phyloP scores from a whole-genome alignment of 495 filamentous ascomycete genomes.

The Clavariopsis aquatica region DNA sequence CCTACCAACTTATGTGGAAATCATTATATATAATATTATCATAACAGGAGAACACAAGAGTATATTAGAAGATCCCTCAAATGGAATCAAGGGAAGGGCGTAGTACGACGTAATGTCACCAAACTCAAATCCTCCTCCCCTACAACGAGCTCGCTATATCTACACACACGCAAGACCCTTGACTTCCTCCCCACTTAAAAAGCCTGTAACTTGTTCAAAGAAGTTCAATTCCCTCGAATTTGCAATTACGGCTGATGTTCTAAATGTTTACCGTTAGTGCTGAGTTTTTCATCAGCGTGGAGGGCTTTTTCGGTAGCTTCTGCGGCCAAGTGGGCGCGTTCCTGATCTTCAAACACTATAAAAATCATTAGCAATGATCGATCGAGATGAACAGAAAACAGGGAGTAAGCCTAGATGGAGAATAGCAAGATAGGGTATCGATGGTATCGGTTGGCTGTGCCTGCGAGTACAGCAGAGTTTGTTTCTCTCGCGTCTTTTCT shows the following conservation, averaged over 20 bases:
- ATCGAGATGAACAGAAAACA: neutral
- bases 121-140: too few relatives aligned
- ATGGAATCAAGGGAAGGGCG: too few relatives aligned
- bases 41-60: too few relatives aligned
- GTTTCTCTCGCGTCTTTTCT: neutral
- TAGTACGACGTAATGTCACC: too few relatives aligned
- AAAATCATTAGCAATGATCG: neutral
- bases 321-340: slow-evolving; percentile 8
- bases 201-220: neutral
- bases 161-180: too few relatives aligned
- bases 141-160: too few relatives aligned
- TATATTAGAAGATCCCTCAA: too few relatives aligned
- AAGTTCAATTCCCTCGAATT: neutral
- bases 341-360: slow-evolving; percentile 18
- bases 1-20: too few relatives aligned
- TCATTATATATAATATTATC: too few relatives aligned
- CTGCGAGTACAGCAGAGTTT: neutral
- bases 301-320: slow-evolving; percentile 11
- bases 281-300: slow-evolving; percentile 1
- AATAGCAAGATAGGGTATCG: neutral
- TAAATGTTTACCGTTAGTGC: neutral
- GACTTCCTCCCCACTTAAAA: too few relatives aligned
- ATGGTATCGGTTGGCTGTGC: neutral
- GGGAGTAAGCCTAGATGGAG: neutral
- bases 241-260: neutral